A percentile compares a stretch with the other conserved stretches of the same genome.
Conservation (phyloP, 306 rosid genomes). For the Rubus parviflorus region DNA sequence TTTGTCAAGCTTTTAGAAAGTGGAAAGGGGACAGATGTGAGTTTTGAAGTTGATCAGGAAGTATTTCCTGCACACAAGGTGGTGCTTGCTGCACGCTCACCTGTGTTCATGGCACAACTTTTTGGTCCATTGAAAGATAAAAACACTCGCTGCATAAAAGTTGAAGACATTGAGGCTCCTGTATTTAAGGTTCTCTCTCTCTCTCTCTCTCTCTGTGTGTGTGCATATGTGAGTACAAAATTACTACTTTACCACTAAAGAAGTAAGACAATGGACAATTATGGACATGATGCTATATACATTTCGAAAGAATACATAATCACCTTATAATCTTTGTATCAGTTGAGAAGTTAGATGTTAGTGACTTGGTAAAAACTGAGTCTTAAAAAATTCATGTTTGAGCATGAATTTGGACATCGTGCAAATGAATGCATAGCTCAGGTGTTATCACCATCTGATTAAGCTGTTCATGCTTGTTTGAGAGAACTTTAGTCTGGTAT, state of each 20-base stretch:
- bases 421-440: not conserved
- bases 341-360: not conserved
- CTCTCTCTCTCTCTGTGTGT: not conserved
- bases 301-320: not conserved
- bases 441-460: not conserved
- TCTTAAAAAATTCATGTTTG: not conserved
- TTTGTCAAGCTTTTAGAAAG: conserved; percentile 59
- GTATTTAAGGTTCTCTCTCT: conserved; percentile 49
- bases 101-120: conserved; percentile 64
- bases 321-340: not conserved
- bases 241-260: not conserved
- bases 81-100: conserved; percentile 66
- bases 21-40: conserved; percentile 54
- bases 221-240: not conserved
- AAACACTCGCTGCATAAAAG: conserved; percentile 41
- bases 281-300: not conserved
- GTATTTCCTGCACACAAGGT: conserved; percentile 56
- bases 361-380: not conserved
- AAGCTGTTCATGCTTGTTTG: not conserved
- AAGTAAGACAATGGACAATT: not conserved
- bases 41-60: conserved; percentile 58
- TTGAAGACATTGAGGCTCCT: conserved; percentile 58
- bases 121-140: conserved; percentile 65
- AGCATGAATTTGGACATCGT: not conserved
- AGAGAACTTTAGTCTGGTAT: not conserved